These are phyloP conservation scores for Leucosporidium creatinivorum DNA, from an alignment of 768 basidiomycete genomes.

Conservation along the genomic window DNA sequence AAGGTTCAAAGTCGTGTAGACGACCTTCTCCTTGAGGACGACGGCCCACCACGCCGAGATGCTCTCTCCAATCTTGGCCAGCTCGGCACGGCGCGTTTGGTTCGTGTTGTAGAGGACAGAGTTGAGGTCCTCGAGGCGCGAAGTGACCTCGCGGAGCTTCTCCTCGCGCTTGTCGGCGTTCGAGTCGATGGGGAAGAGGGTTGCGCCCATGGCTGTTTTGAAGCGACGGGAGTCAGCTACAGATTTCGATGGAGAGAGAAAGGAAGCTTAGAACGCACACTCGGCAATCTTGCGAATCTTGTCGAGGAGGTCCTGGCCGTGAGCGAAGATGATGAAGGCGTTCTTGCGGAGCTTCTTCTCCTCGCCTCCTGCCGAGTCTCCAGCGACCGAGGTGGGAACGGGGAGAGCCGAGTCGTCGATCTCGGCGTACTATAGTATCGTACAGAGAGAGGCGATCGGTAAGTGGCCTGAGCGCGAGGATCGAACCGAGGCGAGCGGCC, in stretches of 20 bases:
- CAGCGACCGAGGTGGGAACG: conserved; percentile 53
- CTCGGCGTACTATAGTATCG: conserved; percentile 57
- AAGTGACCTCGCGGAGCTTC: conserved; percentile 77
- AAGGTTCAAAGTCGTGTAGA: conserved; percentile 90
- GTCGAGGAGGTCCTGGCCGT: conserved; percentile 80
- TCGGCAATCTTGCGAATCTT: conserved; percentile 98
- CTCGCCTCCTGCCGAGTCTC: conserved; percentile 44
- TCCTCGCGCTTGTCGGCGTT: conserved; percentile 88
- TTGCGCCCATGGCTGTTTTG: conserved; percentile 76
- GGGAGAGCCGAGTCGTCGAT: conserved; percentile 89
- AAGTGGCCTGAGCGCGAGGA: not conserved
- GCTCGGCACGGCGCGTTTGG: conserved; percentile 68
- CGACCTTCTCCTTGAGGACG: conserved; percentile 87
- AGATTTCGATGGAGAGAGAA: not conserved
- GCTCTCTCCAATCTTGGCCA: conserved; percentile 74
- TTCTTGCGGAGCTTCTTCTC: conserved; percentile 73
- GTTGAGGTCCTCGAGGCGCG: conserved; percentile 83
- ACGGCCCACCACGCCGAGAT: conserved; percentile 88
- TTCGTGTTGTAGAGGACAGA: conserved; percentile 84
- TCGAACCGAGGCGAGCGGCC: not conserved
- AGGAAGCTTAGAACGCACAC: conserved; percentile 40
- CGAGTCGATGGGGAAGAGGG: conserved; percentile 89
- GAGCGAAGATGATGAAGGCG: conserved; percentile 97
- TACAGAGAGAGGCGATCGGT: not conserved
- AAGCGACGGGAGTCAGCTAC: not conserved